phyloP scores from a whole-genome alignment of 768 basidiomycete genomes.

The Hortiboletus campestris region DNA sequence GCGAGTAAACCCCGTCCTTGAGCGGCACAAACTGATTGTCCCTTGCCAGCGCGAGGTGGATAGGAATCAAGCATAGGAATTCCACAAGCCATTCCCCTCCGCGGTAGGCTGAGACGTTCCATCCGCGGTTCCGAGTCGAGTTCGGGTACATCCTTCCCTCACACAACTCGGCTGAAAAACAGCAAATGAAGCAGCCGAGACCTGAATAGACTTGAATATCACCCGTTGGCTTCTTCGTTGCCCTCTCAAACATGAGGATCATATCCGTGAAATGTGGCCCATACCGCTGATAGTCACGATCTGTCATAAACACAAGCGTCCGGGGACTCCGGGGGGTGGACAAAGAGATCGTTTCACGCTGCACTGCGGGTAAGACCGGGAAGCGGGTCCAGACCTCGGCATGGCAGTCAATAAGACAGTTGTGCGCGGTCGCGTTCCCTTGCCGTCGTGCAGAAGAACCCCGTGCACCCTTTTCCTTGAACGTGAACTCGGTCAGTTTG shows the following conservation, averaged over 20 bases:
- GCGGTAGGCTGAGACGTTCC: conserved; percentile 39
- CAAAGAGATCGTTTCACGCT: conserved; percentile 41
- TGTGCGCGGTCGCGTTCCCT: conserved; percentile 36
- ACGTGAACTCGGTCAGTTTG: conserved; percentile 54
- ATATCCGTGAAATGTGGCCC: conserved; percentile 44
- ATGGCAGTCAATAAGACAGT: conserved; percentile 53
- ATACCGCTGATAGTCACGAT: conserved; percentile 36
- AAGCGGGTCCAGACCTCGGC: conserved; percentile 60
- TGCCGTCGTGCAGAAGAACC: conserved; percentile 10
- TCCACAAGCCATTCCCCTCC: conserved; percentile 64
- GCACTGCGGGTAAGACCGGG: conserved; percentile 55
- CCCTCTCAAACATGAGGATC: conserved; percentile 45
- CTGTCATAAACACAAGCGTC: conserved; percentile 45
- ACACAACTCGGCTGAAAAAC: conserved; percentile 16
- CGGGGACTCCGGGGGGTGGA: conserved; percentile 32
- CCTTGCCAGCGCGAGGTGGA: conserved; percentile 56
- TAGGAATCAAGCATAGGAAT: conserved; percentile 60
- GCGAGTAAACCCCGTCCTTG: conserved; percentile 53
- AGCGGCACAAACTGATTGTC: conserved; percentile 61
- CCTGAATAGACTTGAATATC: conserved; percentile 39
- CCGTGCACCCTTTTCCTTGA: conserved; percentile 42
- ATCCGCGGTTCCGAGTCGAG: conserved; percentile 3
- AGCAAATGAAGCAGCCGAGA: conserved; percentile 33
- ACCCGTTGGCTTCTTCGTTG: conserved; percentile 52
- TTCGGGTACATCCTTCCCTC: neutral